Conservation (phyloP, 1,139 yeast species). For the Suhomyces taliae region DNA sequence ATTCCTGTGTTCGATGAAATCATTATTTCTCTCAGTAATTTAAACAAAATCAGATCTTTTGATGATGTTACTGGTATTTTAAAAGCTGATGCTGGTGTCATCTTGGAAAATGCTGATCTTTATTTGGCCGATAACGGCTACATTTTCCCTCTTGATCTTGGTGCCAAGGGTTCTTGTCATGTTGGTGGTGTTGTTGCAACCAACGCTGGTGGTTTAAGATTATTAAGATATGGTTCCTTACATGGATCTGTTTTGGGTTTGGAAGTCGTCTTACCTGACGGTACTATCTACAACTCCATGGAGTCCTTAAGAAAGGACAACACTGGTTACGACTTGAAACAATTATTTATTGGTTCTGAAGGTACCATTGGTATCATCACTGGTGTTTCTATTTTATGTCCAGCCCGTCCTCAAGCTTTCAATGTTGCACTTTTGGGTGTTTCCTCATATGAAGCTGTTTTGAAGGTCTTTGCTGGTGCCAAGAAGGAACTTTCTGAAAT, state of each 20-base stretch:
- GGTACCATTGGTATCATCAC: conserved; percentile 91
- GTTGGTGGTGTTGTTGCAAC: conserved; percentile 96
- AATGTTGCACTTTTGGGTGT: conserved; percentile 91
- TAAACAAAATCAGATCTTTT: conserved; percentile 81
- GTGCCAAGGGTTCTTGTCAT: conserved; percentile 97
- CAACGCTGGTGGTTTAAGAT: conserved; percentile 92
- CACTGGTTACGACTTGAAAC: conserved; percentile 92
- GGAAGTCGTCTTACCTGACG: conserved; percentile 90
- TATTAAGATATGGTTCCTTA: conserved; percentile 85
- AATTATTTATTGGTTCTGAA: conserved; percentile 88
- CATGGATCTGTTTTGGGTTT: conserved; percentile 92
- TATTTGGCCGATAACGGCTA: conserved; percentile 77
- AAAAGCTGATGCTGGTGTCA: conserved; percentile 89
- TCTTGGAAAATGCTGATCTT: conserved; percentile 82
- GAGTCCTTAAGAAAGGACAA: conserved; percentile 87
- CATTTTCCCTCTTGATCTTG: conserved; percentile 91
- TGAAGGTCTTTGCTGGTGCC: conserved; percentile 77
- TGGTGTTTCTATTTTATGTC: conserved; percentile 86
- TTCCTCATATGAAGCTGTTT: conserved; percentile 77
- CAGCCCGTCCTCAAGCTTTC: conserved; percentile 84
- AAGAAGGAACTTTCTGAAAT: conserved; percentile 79
- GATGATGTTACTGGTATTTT: conserved; percentile 82
- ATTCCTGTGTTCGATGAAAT: conserved; percentile 93
- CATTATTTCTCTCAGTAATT: conserved; percentile 62
- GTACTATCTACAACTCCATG: conserved; percentile 77